Conservation (phyloP, 805 yeast genomes). For the Candida odintsovae region DNA sequence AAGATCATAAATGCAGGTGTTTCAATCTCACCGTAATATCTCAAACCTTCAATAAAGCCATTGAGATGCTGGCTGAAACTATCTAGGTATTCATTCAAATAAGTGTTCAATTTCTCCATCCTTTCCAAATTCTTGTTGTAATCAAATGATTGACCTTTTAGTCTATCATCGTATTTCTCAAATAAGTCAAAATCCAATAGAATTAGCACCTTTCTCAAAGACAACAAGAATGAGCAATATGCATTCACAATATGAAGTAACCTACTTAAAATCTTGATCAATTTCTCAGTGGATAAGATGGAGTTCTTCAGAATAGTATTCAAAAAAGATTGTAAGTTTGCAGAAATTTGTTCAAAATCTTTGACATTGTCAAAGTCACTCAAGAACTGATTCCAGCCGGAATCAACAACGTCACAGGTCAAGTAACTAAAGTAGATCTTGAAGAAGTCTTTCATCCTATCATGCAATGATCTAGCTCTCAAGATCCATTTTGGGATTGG, state of each 20-base stretch:
- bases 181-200: conserved; percentile 42
- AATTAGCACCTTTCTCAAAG: conserved; percentile 51
- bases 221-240: conserved; percentile 41
- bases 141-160: conserved; percentile 34
- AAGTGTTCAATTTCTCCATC: conserved; percentile 33
- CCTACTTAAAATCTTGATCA: conserved; percentile 41
- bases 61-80: conserved; percentile 39
- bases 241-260: conserved; percentile 42
- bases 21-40: conserved; percentile 44
- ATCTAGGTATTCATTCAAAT: conserved; percentile 37
- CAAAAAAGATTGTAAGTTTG: conserved; percentile 48
- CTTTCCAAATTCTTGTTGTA: conserved; percentile 33
- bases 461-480: conserved; percentile 49
- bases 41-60: conserved; percentile 41
- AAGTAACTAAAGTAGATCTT: conserved; percentile 50
- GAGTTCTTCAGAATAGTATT: conserved; percentile 63
- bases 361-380: conserved; percentile 21
- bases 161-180: conserved; percentile 30
- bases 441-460: conserved; percentile 43
- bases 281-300: conserved; percentile 52
- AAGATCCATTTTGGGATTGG: conserved; percentile 48
- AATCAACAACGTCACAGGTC: conserved; percentile 52
- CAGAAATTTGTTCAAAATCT: conserved; percentile 38
- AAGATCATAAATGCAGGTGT: conserved; percentile 38
- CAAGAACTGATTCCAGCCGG: conserved; percentile 41